These are phyloP conservation scores for Phytophthora hibernalis DNA, from an alignment of 352 stramenopile species.

Conservation along the genomic window DNA sequence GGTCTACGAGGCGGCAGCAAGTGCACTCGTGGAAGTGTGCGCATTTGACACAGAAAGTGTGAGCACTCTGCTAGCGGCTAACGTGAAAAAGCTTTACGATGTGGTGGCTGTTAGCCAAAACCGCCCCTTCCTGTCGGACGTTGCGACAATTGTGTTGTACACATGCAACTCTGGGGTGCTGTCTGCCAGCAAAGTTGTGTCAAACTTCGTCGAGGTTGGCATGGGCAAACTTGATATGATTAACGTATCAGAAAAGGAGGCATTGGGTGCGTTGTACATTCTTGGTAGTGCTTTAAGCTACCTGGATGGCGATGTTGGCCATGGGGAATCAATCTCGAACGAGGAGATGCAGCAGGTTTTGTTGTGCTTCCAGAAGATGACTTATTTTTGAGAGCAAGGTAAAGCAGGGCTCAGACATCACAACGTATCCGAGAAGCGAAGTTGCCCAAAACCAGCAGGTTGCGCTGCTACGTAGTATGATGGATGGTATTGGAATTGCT, in stretches of 20 bases:
- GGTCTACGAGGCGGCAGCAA: constrained; percentile 49
- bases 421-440: constrained; percentile 45
- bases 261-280: constrained; percentile 42
- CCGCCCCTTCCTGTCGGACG: constrained; percentile 45
- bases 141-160: constrained; percentile 41
- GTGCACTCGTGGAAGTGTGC: constrained; percentile 44
- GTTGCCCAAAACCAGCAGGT: constrained; percentile 49
- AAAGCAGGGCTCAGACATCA: constrained; percentile 42
- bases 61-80: constrained; percentile 27
- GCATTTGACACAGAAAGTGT: constrained; percentile 40
- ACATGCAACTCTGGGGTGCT: constrained; percentile 31
- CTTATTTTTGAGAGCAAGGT: constrained; percentile 36
- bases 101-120: constrained; percentile 36
- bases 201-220: constrained; percentile 31
- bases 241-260: constrained; percentile 6
- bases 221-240: constrained; percentile 26
- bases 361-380: constrained; percentile 41
- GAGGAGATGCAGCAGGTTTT: constrained; percentile 36
- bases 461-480: constrained; percentile 44
- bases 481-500: constrained; percentile 50
- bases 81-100: constrained; percentile 33
- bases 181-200: constrained; percentile 24
- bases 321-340: constrained; percentile 10
- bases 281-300: constrained; percentile 45
- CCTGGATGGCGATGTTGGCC: constrained; percentile 19